phyloP scores from a whole-genome alignment of 1,284 basidiomycete genomes.

The Phenoliferia sp. region DNA sequence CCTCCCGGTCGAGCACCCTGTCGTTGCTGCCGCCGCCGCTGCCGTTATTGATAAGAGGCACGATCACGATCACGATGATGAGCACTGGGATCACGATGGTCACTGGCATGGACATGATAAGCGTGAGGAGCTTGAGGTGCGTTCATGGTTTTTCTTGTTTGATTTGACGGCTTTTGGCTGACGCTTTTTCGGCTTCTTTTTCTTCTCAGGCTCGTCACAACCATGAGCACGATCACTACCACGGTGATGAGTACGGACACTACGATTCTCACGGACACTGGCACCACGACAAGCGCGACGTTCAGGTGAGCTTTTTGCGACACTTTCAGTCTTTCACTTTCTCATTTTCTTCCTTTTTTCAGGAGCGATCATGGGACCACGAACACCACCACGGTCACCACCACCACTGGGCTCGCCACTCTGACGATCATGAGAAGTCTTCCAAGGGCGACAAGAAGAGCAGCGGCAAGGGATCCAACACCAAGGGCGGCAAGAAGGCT shows the following conservation, averaged over 20 bases:
- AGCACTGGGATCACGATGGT: background rate
- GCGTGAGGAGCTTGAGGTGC: slow-evolving; percentile 1
- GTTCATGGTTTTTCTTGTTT: background rate
- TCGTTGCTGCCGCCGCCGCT: background rate
- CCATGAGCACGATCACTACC: background rate
- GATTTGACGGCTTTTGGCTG: background rate
- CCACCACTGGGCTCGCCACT: background rate
- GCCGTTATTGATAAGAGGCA: background rate
- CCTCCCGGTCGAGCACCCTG: background rate
- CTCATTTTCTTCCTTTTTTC: background rate
- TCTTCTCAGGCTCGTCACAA: background rate
- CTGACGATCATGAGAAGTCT: background rate
- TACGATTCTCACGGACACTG: background rate
- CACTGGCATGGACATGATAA: background rate
- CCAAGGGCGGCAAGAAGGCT: background rate
- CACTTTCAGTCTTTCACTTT: background rate
- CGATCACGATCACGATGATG: slow-evolving; percentile 1
- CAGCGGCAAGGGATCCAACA: background rate
- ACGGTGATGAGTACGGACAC: background rate
- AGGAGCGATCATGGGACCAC: background rate
- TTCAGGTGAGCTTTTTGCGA: background rate
- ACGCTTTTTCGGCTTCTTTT: background rate
- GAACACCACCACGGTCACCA: background rate
- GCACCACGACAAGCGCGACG: slow-evolving; percentile 1
- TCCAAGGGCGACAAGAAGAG: background rate